Conservation (phyloP, 805 yeast species). For the Candida schatavii region DNA sequence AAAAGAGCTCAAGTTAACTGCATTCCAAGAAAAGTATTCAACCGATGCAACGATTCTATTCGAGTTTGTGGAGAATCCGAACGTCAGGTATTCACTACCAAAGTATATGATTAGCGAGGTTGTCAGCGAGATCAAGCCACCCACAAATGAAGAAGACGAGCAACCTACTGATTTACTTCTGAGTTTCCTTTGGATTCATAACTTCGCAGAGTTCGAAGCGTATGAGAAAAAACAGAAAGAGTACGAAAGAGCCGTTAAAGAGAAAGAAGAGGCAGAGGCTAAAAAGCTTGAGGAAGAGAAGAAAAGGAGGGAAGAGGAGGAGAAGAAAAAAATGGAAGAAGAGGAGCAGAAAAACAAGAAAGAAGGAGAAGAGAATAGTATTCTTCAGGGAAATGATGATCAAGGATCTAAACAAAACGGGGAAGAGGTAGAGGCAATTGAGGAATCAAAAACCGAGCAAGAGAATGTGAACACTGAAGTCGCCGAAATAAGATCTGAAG, state of each 20-base stretch:
- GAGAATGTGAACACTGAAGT: constrained; percentile 7
- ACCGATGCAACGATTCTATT: constrained; percentile 72
- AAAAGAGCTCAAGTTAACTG: constrained; percentile 61
- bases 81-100: constrained; percentile 73
- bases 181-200: constrained; percentile 51
- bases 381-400: constrained; percentile 19
- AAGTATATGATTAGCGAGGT: constrained; percentile 73
- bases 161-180: constrained; percentile 39
- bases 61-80: constrained; percentile 79
- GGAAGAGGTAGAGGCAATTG: not conserved
- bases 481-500: constrained; percentile 11
- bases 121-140: constrained; percentile 19
- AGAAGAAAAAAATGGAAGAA: constrained; percentile 21
- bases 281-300: constrained; percentile 18
- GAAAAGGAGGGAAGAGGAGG: constrained; percentile 23
- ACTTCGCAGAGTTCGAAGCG: constrained; percentile 45
- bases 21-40: constrained; percentile 72
- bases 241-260: constrained; percentile 26
- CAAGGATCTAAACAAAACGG: constrained; percentile 5
- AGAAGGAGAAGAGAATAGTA: constrained; percentile 13
- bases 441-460: constrained; percentile 1
- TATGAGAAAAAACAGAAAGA: constrained; percentile 37
- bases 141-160: constrained; percentile 14
- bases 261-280: constrained; percentile 25
- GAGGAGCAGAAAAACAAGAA: constrained; percentile 21